Base-by-base conservation (phyloP, 1,284 basidiomycete genomes). In the Pseudozyma thailandica region DNA sequence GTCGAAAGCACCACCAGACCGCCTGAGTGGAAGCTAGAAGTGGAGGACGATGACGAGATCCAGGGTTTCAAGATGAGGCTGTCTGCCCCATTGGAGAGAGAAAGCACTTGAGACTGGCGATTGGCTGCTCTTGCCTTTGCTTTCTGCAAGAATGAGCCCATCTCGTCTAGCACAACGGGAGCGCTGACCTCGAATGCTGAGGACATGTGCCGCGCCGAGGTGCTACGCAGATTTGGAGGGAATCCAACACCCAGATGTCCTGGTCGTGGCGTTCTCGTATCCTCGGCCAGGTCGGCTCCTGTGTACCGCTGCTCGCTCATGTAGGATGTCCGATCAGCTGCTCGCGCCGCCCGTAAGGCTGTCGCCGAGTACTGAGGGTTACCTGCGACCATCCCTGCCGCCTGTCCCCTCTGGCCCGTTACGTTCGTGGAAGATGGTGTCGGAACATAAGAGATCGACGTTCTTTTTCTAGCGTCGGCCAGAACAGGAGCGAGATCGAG, bases 401-500 rank as follows among this genome's bases (percentile, higher is more conserved):
- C n/a, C 6, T 23, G 31, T 28, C 10, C 37, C 50, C 28, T 31
- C 13, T n/a, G 8, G 15, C 33, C 33, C 13, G 5, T 16, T 35
- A n/a, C n/a, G n/a, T n/a, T n/a, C n/a, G n/a, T 35, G 33, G n/a
- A 35, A n/a, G 33, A 8, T 50, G 48, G 8, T 47, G 15, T 53
- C 41, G 6, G 33, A 35, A 16, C n/a, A 5, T 35, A 5, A 16
- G 6, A 6, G 33, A 35, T 35, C 13, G n/a, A 35, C 15, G 33
- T 26, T 43, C 45, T 43, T 51, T 57, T 69, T 4, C 38, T 38
- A 23, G 52, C 66, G 50, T 56, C 52, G 16, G 56, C 39, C 31
- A 64, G 25, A 20, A 70, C 52, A 5, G 66, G 41, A 9, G 56
- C 39, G 5, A 72, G 55, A 26, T 72, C 70, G 3, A 72, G 56